Evolutionary conservation across 352 stramenopile genomes (phyloP), one percentile per base, ranked within the genome.

Genomic region (Pythium rishiriense): DNA sequence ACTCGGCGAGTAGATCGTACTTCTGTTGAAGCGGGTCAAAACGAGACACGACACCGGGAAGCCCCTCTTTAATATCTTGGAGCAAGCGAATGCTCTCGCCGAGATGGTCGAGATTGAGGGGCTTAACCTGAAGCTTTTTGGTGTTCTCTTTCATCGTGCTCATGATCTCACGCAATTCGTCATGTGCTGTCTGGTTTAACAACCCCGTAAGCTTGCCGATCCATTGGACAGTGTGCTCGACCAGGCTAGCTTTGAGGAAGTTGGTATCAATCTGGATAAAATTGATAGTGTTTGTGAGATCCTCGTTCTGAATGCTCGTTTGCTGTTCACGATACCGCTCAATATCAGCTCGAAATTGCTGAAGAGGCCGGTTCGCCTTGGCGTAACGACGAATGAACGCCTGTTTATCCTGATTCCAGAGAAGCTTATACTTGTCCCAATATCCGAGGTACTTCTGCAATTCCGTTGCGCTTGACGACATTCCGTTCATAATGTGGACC

Each of bases 401-500:
- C 62, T 97, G 92, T 62, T 98, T 97, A 73, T 98, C 91, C 71
- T 97, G 94, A 49, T 98, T 96, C 92, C 91, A 98, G 0, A 98
- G 69, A 19, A 95, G 65, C 42, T 94, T 96, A 77, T 97, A 97
- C 74, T 97, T 98, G 65, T 98, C 91, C 93, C 93, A 98, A 67
- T 98, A 98, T 17, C 89, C 90, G 19, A 98, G 73, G 62, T 98
- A 97, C 68, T 98, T 98, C 67, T 98, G 91, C 7, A 98, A 68
- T 61, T 98, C 90, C 6, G 92, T 97, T 3, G 91, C 90, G 58
- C 86, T 97, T 0, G 90, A 93, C 2, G 84, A 94, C 91, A 98
- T 98, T 12, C 94, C 94, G 68, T 98, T 98, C 92, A 98, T 98
- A 57, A 98, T 97, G 52, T 97, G 87, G 1, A 98, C 91, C 8